phyloP scores from a whole-genome alignment of 2,329 filamentous ascomycete genomes.

The Hypomyces rosellus region DNA sequence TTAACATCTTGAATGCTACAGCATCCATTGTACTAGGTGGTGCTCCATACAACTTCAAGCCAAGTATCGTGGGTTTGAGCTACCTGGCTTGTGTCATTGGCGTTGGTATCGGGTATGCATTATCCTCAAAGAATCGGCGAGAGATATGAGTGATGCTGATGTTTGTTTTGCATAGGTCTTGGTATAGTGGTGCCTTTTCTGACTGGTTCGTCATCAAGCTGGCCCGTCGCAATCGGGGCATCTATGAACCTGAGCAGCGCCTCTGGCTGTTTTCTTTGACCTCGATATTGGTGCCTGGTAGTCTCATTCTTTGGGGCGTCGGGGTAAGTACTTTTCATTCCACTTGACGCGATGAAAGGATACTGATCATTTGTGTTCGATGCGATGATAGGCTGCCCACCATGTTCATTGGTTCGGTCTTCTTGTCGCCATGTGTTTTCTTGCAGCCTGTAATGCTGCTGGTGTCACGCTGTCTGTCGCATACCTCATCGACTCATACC shows the following conservation, averaged over 20 bases:
- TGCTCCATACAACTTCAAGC: conserved; percentile 31
- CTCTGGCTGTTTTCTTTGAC: conserved; percentile 33
- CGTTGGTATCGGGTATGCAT: conserved; percentile 22
- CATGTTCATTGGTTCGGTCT: conserved; percentile 37
- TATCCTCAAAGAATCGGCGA: neutral
- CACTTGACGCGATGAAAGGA: no score
- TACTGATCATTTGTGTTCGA: neutral
- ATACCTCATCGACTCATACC: conserved; percentile 37
- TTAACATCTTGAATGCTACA: conserved; percentile 39
- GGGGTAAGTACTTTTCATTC: conserved; percentile 16
- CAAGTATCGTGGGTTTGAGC: conserved; percentile 33
- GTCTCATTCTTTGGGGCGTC: conserved; percentile 28
- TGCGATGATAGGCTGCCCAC: conserved; percentile 22
- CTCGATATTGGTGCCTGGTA: conserved; percentile 22
- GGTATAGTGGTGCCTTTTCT: conserved; percentile 12
- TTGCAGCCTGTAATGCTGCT: conserved; percentile 27
- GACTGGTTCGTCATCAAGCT: conserved; percentile 33
- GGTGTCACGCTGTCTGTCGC: conserved; percentile 32
- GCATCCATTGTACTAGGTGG: conserved; percentile 33
- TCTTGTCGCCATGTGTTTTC: conserved; percentile 32
- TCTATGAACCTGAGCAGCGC: conserved; percentile 36
- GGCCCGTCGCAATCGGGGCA: conserved; percentile 34
- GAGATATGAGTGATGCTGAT: neutral
- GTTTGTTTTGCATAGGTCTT: conserved; percentile 6
- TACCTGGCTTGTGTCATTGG: conserved; percentile 33